A percentile compares a stretch with the other conserved stretches of the same genome.
These are phyloP conservation scores for Barnettozyma pratensis DNA, from an alignment of 805 yeast genomes.

Conservation along the genomic window DNA sequence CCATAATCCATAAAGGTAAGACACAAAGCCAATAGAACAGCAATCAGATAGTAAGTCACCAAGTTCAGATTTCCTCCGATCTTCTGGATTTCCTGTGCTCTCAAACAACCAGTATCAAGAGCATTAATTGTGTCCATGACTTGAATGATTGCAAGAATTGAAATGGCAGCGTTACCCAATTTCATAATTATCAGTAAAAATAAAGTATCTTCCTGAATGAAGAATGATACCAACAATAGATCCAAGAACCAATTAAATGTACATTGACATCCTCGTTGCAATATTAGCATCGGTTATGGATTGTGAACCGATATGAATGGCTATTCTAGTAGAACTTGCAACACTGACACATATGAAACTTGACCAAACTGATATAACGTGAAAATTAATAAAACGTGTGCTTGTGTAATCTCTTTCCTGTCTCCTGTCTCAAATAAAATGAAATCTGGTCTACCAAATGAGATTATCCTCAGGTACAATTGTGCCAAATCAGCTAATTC, in stretches of 20 bases:
- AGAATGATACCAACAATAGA: conserved; percentile 40
- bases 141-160: conserved; percentile 57
- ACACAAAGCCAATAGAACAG: conserved; percentile 39
- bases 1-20: conserved; percentile 65
- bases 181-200: conserved; percentile 40
- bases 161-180: conserved; percentile 32
- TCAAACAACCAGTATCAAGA: conserved; percentile 61
- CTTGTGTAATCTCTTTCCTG: conserved; percentile 70
- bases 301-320: conserved; percentile 66
- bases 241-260: conserved; percentile 28
- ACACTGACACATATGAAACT: conserved; percentile 68
- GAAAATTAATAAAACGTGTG: conserved; percentile 58
- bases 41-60: conserved; percentile 55
- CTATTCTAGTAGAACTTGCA: conserved; percentile 71
- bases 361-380: conserved; percentile 55
- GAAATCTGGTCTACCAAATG: conserved; percentile 61
- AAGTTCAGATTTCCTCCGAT: conserved; percentile 63
- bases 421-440: conserved; percentile 45
- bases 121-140: conserved; percentile 58
- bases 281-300: conserved; percentile 32
- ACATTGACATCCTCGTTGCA: conserved; percentile 38
- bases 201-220: conserved; percentile 29
- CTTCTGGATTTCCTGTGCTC: conserved; percentile 71
- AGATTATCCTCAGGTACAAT: conserved; percentile 46
- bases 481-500: conserved; percentile 53